Evolutionary conservation across 352 stramenopile genomes (phyloP).

Genomic region (Phytopythium delawarense): DNA sequence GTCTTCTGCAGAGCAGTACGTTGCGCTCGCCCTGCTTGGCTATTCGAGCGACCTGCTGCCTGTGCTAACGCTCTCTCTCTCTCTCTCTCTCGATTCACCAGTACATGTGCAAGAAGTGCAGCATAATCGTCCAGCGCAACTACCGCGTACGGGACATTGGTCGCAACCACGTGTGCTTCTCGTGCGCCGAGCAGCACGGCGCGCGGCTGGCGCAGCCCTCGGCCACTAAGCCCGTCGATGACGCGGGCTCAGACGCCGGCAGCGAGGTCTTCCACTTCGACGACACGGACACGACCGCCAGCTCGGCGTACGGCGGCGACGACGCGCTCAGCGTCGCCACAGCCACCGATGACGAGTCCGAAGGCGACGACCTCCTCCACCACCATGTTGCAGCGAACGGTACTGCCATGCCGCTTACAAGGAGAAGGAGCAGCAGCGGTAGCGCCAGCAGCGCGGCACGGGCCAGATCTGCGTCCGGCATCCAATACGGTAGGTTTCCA

Average conservation of each 20-base stretch:
- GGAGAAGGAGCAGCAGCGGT: slow-evolving; percentile 4
- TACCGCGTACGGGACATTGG: slow-evolving; percentile 42
- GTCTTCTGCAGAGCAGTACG: slow-evolving; percentile 59
- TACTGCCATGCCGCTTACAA: background rate
- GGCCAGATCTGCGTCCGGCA: background rate
- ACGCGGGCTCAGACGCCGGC: background rate
- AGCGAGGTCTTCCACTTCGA: slow-evolving; percentile 2
- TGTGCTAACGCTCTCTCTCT: slow-evolving; percentile 1
- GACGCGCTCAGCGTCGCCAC: slow-evolving; percentile 2
- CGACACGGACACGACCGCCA: slow-evolving; percentile 3
- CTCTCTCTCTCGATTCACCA: slow-evolving; percentile 11
- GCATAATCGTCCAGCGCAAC: slow-evolving; percentile 52
- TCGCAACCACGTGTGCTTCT: slow-evolving; percentile 43
- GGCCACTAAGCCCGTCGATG: background rate
- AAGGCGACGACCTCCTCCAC: background rate
- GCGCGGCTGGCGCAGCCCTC: slow-evolving; percentile 19
- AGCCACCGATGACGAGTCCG: slow-evolving; percentile 1
- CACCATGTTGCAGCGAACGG: background rate
- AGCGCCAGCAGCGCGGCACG: background rate
- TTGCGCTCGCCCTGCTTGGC: slow-evolving; percentile 7
- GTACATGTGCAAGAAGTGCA: slow-evolving; percentile 73
- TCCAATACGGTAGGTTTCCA: background rate
- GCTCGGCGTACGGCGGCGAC: slow-evolving; percentile 1
- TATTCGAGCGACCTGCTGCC: background rate
- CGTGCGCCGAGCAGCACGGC: slow-evolving; percentile 47